These are phyloP conservation scores for Naganishia kalamii DNA, from an alignment of 768 basidiomycete species.

Conservation along the genomic window DNA sequence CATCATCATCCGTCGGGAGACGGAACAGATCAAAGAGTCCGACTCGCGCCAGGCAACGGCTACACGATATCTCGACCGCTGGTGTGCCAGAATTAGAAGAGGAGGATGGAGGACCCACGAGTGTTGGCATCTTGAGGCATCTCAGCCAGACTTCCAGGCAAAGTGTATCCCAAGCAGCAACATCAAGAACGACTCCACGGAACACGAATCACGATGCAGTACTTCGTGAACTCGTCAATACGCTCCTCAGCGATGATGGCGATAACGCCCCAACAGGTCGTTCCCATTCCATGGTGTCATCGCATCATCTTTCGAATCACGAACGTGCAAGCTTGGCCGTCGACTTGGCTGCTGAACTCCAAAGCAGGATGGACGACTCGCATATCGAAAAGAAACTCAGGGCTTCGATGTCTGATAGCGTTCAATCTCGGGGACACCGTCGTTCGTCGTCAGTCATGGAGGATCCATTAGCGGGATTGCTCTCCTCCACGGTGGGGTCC, in stretches of 20 bases:
- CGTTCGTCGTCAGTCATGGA: neutral
- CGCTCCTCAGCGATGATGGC: neutral
- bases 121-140: conserved; percentile 3
- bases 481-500: neutral
- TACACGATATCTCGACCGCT: conserved; percentile 1
- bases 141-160: neutral
- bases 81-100: conserved; percentile 1
- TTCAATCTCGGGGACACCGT: neutral
- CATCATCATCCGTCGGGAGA: neutral
- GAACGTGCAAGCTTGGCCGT: neutral
- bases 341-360: neutral
- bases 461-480: neutral
- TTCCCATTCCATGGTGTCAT: neutral
- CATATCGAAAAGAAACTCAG: neutral
- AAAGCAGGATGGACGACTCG: neutral
- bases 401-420: neutral
- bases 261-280: neutral
- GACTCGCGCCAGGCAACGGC: neutral
- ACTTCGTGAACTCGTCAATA: conserved; percentile 3
- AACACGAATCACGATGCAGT: neutral
- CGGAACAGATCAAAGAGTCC: conserved; percentile 6
- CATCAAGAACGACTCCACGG: neutral
- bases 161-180: neutral
- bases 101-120: neutral
- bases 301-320: neutral